Base-by-base conservation (phyloP, 2,329 filamentous ascomycete genomes). In the Xylaria sp. region DNA sequence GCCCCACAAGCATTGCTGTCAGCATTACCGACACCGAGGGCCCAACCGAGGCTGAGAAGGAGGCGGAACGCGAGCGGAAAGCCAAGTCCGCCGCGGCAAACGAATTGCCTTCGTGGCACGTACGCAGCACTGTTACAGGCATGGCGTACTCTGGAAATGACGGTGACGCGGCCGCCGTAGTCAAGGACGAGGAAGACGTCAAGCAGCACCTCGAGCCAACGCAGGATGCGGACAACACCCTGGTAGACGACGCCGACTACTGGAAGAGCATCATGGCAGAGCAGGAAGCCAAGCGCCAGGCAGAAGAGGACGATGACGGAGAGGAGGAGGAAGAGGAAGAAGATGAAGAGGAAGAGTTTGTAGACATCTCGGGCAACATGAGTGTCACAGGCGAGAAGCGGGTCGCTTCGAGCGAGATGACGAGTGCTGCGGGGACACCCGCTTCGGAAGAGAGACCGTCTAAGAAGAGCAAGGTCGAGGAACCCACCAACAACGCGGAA, bases 21-120 rank as follows among this genome's bases (percentile, higher is more conserved):
- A 86, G 82, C 53, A 87, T 91, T 56, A 87, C 86, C 17, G 84
- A 85, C 7, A 80, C 79, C 19, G 82, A 85, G 44, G 86, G 87
- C 11, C 85, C 82, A 5, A 83, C 84, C 9, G 86, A 87, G 61
- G 87, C 86, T 46, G 85, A 89, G 64, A 82, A 83, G 67, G 82
- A 82, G 34, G 84, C 83, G 29, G 87, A 89, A 64, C 78, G 80
- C 53, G 81, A 79, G n/a, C 78, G 80, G 42, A 87, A 86, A 67
- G 86, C 87, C 65, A 83, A 84, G 69, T 77, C 86, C 58, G 83
- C 85, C 1, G 76, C 79, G 61, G 85, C 90, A 66, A 91, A 91
- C 66, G 85, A 84, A 7, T 72, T 91, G 56, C 88, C 88, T 2
- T 74, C 79, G 7, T 91, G 88, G 86, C 89, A 90, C 73, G 83